phyloP scores from a whole-genome alignment of 179 eudicot species.

The Silene vulgaris region DNA sequence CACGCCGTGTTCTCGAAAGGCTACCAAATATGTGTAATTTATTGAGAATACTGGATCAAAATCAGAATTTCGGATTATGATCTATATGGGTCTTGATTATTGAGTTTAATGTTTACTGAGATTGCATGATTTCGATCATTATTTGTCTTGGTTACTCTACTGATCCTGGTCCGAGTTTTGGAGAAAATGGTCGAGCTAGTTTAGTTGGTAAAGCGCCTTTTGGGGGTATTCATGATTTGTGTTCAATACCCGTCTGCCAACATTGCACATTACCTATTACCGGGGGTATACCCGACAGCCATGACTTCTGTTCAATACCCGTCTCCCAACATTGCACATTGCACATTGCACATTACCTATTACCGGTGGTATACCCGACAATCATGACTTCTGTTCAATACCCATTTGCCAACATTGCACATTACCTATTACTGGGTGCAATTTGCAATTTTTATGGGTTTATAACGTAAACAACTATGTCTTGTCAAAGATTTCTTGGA shows the following conservation, averaged over 20 bases:
- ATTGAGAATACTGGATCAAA: neutral
- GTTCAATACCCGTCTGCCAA: neutral
- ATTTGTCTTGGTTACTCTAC: neutral
- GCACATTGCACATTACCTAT: too few species aligned
- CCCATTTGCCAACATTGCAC: too few species aligned
- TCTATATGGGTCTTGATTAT: conserved; percentile 1
- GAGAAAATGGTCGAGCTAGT: neutral
- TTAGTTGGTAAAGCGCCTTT: conserved; percentile 1
- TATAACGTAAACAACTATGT: too few species aligned
- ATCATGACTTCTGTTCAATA: too few species aligned
- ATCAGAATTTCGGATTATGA: neutral
- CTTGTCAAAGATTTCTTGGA: too few species aligned
- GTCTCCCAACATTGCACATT: too few species aligned
- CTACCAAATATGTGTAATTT: neutral
- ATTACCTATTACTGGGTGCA: neutral
- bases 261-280: neutral
- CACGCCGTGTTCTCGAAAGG: too few species aligned
- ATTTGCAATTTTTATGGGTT: too few species aligned
- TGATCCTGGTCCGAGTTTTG: neutral
- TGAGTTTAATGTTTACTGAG: neutral
- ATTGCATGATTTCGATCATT: neutral
- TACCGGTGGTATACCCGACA: too few species aligned
- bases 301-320: too few species aligned
- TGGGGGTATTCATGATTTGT: neutral
- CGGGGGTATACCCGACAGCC: too few species aligned